Base-by-base conservation (phyloP, 1,139 yeast genomes). In the Yamadazyma oceani region DNA sequence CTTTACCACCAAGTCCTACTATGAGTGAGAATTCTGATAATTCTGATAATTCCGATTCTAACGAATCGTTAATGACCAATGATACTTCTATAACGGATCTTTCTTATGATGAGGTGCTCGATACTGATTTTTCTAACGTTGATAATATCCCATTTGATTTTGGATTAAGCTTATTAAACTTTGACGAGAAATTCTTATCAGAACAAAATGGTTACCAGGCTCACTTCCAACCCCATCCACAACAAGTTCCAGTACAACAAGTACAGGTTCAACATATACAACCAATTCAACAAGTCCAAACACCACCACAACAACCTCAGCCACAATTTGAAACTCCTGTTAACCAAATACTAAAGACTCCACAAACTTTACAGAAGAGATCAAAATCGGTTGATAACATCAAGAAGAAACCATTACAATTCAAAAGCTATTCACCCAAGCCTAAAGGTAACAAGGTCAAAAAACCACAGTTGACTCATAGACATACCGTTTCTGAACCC, bases 371-470 rank as follows among this genome's bases (percentile, higher is more conserved):
- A 27, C 49, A 46, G 16, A 55, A 53, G 41, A 55, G 65, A 47
- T 48, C 66, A 15, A 62, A 58, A 42, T 58, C 66, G 6, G 48
- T 52, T 19, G 50, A 54, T 34, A 36, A 50, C 7, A 57, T 55
- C 40, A 57, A 56, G 46, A 63, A 54, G 39, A 45, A 61, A 35
- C 64, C 60, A 38, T 56, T 66, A 40, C 73, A 64, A 48, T 67
- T 64, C 55, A 68, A 64, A 45, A 53, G 63, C n/a, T 65, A 66
- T 54, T 66, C 68, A 7, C 71, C 72, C 32, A 56, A 51, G 39
- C 8, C 37, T 4, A 37, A 45, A 26, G 49, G 38, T 16, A 38
- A 48, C 24, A 54, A 54, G 39, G 50, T 49, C 36, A 54, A 49
- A 41, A 56, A 54, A 44, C 58, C 59, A 39, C 34, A 39, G 30